Base-by-base conservation (phyloP, 1,139 yeast species). In the Candida sp. region DNA sequence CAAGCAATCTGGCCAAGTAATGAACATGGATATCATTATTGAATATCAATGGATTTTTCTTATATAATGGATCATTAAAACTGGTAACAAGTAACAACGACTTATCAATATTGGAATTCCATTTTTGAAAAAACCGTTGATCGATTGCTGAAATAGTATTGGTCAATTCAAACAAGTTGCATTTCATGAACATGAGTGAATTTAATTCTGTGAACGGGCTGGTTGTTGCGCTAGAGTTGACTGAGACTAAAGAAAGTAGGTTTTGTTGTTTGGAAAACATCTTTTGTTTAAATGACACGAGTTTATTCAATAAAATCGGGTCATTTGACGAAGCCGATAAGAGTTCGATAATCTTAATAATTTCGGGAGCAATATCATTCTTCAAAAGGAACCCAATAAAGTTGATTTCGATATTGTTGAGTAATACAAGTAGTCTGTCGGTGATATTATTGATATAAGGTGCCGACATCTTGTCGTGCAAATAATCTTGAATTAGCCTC, bases 71-170 rank as follows among this genome's bases (percentile, higher is more conserved):
- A 45, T 70, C 73, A 37, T 58, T 54, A 22, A 70, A 57, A 1
- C 70, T 58, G 2, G 70, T 61, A 42, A 53, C 56, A 27, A 73
- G 55, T 42, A 73, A 57, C 38, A 73, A 58, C 5, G 77, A 72
- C 49, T 73, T 73, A 49, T 74, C 79, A 33, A 68, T 57, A 48
- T 84, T 78, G 3, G 97, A 90, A 43, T 88, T 84, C 97, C 97
- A 91, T 9, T 66, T 61, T 25, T 61, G 63, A 56, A 75, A 77
- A 55, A 81, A 85, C 43, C 70, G 73, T 48, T 80, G 61, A 54
- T 83, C 85, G 39, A 85, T 78, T 15, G 71, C 61, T 48, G 79
- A 80, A 36, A 85, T 73, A 43, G 79, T 77, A n/a, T 66, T 58
- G 0, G 87, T 82, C 37, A 86, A 63, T 8, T 68, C 72, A 5